A percentile compares a stretch with the other conserved stretches of the same genome.
These are phyloP conservation scores for Phytophthora pseudosyringae DNA, from an alignment of 352 stramenopile species.

Conservation along the genomic window DNA sequence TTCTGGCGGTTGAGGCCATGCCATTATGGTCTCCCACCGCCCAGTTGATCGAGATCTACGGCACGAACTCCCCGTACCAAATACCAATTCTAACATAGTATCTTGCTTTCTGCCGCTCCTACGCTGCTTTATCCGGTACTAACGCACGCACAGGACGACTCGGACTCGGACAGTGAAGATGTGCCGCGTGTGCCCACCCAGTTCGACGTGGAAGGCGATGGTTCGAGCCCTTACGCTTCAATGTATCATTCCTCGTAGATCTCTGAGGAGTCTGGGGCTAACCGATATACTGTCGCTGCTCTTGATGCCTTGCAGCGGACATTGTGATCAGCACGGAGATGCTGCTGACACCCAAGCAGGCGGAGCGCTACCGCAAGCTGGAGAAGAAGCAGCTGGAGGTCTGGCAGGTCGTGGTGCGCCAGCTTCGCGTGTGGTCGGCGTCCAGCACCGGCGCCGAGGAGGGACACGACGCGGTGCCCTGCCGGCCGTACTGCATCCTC, in stretches of 20 bases:
- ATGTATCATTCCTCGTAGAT: not conserved
- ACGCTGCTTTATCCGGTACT: conserved; percentile 1
- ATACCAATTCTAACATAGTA: not conserved
- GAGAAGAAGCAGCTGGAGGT: conserved; percentile 84
- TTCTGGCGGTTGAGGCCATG: not conserved
- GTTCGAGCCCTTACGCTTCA: conserved; percentile 36
- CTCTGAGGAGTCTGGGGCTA: not conserved
- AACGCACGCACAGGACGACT: conserved; percentile 48
- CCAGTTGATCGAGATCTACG: conserved; percentile 10
- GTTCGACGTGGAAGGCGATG: conserved; percentile 83
- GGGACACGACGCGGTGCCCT: conserved; percentile 67
- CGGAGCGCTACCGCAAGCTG: conserved; percentile 76
- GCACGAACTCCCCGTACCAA: not conserved
- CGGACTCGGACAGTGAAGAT: conserved; percentile 65
- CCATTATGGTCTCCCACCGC: not conserved
- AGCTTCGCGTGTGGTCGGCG: conserved; percentile 88
- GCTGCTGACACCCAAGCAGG: conserved; percentile 59
- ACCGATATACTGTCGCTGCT: conserved; percentile 3
- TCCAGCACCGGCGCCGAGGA: conserved; percentile 67
- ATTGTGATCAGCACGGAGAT: conserved; percentile 83
- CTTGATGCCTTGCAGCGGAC: conserved; percentile 48
- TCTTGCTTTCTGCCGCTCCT: not conserved
- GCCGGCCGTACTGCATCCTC: conserved; percentile 84
- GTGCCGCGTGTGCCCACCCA: conserved; percentile 74
- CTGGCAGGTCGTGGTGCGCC: conserved; percentile 89